Evolutionary conservation across 352 stramenopile species (phyloP).

Genomic region (Pythium utonaiense): DNA sequence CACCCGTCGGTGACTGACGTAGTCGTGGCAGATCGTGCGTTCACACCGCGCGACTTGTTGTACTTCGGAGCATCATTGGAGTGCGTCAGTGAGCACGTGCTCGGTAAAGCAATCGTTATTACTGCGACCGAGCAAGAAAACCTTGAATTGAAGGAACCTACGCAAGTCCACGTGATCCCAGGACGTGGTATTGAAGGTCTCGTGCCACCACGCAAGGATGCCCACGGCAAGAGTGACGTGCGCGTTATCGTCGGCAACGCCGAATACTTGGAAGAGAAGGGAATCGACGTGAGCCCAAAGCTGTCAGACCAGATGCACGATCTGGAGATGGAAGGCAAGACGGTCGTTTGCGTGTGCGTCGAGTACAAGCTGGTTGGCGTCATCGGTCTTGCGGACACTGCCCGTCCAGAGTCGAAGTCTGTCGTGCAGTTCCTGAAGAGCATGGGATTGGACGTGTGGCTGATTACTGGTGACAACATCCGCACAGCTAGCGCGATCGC

Average conservation of each 20-base stretch:
- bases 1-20: conserved; percentile 80
- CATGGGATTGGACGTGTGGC: conserved; percentile 82
- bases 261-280: conserved; percentile 78
- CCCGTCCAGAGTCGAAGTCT: conserved; percentile 63
- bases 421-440: conserved; percentile 75
- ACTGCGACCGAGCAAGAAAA: conserved; percentile 76
- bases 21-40: conserved; percentile 56
- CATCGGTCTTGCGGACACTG: conserved; percentile 73
- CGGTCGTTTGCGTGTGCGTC: conserved; percentile 75
- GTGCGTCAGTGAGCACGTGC: conserved; percentile 81
- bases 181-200: conserved; percentile 76
- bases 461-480: conserved; percentile 92
- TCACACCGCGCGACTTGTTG: conserved; percentile 63
- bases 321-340: conserved; percentile 83
- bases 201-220: conserved; percentile 34
- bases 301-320: conserved; percentile 78
- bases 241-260: conserved; percentile 74
- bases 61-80: conserved; percentile 81
- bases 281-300: conserved; percentile 54
- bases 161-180: conserved; percentile 67
- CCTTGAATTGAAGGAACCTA: conserved; percentile 65
- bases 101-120: conserved; percentile 81
- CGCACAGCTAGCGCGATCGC: conserved; percentile 89
- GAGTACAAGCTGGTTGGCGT: conserved; percentile 66
- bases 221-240: conserved; percentile 13